phyloP scores from a whole-genome alignment of 202 grass and related monocot genomes.

The Dendrocalamus latiflorus region DNA sequence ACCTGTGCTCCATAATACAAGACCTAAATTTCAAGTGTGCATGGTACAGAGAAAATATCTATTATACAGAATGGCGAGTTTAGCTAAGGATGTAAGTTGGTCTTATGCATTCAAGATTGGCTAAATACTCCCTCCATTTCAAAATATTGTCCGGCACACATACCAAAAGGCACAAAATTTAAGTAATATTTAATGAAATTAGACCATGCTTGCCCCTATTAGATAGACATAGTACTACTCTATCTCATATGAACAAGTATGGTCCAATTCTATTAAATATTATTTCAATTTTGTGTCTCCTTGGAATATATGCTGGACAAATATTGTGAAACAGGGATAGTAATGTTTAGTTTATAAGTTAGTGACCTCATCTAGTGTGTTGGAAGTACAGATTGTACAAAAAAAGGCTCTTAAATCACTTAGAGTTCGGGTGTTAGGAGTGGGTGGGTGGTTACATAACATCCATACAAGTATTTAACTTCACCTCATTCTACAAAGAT shows the following conservation, averaged over 20 bases:
- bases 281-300: too few relatives aligned
- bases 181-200: too few relatives aligned
- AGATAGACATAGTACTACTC: too few relatives aligned
- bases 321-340: too few relatives aligned
- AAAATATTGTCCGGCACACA: too few relatives aligned
- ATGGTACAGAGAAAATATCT: neutral
- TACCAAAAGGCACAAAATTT: too few relatives aligned
- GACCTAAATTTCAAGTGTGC: neutral
- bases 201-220: too few relatives aligned
- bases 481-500: neutral
- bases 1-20: neutral
- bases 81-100: neutral
- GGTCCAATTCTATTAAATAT: too few relatives aligned
- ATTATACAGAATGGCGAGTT: neutral
- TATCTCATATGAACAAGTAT: too few relatives aligned
- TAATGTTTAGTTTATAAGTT: neutral
- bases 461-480: neutral
- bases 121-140: neutral
- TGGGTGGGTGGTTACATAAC: neutral
- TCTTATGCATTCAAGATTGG: neutral
- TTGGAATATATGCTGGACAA: too few relatives aligned
- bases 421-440: neutral
- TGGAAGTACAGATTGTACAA: neutral
- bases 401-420: neutral
- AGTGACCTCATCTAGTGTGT: neutral